Base-by-base conservation (phyloP, 176 grass and related monocot species). In the Rhynchospora pubera region DNA sequence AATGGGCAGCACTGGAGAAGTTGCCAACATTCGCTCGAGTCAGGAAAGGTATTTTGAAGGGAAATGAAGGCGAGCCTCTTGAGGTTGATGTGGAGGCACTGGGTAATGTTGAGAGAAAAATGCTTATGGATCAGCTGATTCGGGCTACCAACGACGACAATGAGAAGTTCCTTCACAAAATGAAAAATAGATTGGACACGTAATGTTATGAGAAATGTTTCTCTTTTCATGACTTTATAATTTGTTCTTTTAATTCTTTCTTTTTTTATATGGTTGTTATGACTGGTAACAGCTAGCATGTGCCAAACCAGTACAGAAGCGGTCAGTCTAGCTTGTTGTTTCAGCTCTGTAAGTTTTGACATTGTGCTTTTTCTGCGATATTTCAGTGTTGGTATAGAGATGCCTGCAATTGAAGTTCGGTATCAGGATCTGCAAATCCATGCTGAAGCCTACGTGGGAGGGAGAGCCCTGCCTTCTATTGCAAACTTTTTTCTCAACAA, bases 401-500 rank as follows among this genome's bases (percentile, higher is more conserved):
- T 98, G 84, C 96, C 96, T 56, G 94, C 92, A 85, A 94, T 98
- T 62, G 92, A 98, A 79, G 90, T 98, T 78, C 79, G 90, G 76
- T 98, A 91, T 63, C 70, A 94, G 85, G 84, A 93, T 80, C 84
- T 98, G 50, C 91, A 91, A 47, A 90, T 94, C 79, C 87, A 94
- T 85, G 96, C 96, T 6, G 89, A 88, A 83, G 92, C 89, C 79
- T 92, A 98, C 72, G 89, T 91, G 30, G 96, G 96, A 67, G 92
- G 92, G 84, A 92, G 96, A 83, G 96, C 96, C 43, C 84, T 98
- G 64, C 96, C 96, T 2, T 94, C 92, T 73, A 93, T 98, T 51
- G 88, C 96, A 3, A 98, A 98, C 86, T 98, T 90, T 87, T 89
- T 98, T 79, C 85, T 87, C 64, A 98, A 98, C 82, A 94, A 92